phyloP scores from a whole-genome alignment of 345 rosid species.

The Sonneratia alba region DNA sequence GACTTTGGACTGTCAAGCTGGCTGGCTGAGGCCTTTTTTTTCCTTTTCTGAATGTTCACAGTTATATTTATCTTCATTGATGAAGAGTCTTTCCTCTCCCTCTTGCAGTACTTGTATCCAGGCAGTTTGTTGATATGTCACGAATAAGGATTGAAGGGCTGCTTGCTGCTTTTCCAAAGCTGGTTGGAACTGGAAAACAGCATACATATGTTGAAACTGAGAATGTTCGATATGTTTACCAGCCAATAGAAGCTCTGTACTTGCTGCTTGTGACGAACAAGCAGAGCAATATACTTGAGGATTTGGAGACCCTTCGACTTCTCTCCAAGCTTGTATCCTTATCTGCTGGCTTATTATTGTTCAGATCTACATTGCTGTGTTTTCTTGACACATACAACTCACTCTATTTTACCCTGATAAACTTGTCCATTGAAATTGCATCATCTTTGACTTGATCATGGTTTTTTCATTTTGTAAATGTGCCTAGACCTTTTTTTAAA shows the following conservation, averaged over 20 bases:
- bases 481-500: background rate
- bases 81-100: slow-evolving; percentile 6
- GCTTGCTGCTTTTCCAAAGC: slow-evolving; percentile 99
- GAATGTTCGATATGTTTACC: slow-evolving; percentile 96
- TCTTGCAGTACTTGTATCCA: slow-evolving; percentile 75
- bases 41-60: too few species aligned
- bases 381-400: background rate
- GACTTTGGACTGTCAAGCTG: background rate
- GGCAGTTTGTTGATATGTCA: slow-evolving; percentile 97
- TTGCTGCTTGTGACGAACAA: slow-evolving; percentile 92
- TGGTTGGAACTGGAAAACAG: slow-evolving; percentile 94
- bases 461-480: background rate
- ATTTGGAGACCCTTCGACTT: slow-evolving; percentile 82
- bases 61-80: background rate
- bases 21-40: too few species aligned
- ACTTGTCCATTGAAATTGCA: background rate
- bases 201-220: slow-evolving; percentile 96
- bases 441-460: background rate
- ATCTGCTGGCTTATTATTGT: slow-evolving; percentile 7
- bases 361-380: slow-evolving; percentile 2
- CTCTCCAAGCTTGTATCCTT: slow-evolving; percentile 90
- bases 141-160: slow-evolving; percentile 94
- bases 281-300: slow-evolving; percentile 97
- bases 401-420: background rate
- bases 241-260: slow-evolving; percentile 85